Evolutionary conservation across 2,329 filamentous ascomycete genomes (phyloP), one percentile per base, ranked within the genome.

Genomic region (Cercospora zeae-maydis): DNA sequence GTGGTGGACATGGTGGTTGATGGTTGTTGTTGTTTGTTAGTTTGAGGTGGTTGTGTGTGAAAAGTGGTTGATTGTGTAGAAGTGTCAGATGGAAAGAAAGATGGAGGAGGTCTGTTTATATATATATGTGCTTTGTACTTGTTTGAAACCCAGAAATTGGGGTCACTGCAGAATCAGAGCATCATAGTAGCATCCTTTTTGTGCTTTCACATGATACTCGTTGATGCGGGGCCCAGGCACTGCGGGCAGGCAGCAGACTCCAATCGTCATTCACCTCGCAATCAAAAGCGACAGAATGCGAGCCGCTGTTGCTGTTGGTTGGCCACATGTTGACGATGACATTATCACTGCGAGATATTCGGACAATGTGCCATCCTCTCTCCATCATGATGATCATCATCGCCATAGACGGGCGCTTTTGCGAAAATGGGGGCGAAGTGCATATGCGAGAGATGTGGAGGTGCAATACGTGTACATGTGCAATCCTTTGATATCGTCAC

Each of bases 401-500:
- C 13, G 19, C 39, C 31, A 34, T 34, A 9, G 14, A 9, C 2
- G 14, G 14, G 11, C 19, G 2, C 14, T 34, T 31, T 33, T 31
- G 36, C 54, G 54, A 57, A n/a, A 36, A 19, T 42, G 9, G 36
- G 16, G 54, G 54, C 54, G 54, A 19, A 45, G 54, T 57, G 14
- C 49, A 53, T 53, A 21, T 34, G 49, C 49, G 49, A 33, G 49
- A 21, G 37, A 34, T 16, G 30, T 34, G 42, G 27, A 58, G 11
- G 27, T 10, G 49, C 7, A n/a, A 31, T 24, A 13, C 30, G n/a
- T n/a, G n/a, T n/a, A n/a, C n/a, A n/a, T 10, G 39, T 53, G 42
- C 34, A 31, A 49, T 51, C 56, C 56, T 58, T 42, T n/a, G 56
- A 58, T 58, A 58, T 58, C 56, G 56, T 58, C 56, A 58, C 56